These are phyloP conservation scores for Ustilago sp. DNA, from an alignment of 1,284 basidiomycete genomes.

Conservation along the genomic window DNA sequence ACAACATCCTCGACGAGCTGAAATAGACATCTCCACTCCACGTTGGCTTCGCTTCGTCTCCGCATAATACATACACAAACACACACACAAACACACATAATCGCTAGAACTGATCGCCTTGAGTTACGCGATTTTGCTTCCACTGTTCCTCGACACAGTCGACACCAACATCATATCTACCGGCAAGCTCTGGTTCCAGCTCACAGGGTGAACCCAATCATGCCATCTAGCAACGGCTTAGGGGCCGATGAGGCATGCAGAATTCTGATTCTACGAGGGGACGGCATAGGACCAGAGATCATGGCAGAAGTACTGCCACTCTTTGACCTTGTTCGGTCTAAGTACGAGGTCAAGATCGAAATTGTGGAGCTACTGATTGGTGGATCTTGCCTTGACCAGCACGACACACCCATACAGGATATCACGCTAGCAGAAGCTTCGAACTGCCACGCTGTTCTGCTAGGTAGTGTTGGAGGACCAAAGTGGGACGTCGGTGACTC, in stretches of 20 bases:
- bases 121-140: no score
- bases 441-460: slow-evolving; percentile 61
- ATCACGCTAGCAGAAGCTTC: slow-evolving; percentile 84
- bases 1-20: no score
- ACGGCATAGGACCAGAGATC: slow-evolving; percentile 97
- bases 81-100: no score
- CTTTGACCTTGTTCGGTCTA: slow-evolving; percentile 79
- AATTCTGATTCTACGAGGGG: slow-evolving; percentile 88
- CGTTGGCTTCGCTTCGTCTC: no score
- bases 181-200: no score
- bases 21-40: no score
- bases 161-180: no score
- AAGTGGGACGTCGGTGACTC: slow-evolving; percentile 86
- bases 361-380: slow-evolving; percentile 27
- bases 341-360: slow-evolving; percentile 77
- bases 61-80: no score
- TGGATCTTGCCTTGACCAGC: slow-evolving; percentile 36
- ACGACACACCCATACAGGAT: slow-evolving; percentile 69
- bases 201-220: no score
- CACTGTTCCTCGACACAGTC: no score
- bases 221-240: neutral
- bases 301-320: slow-evolving; percentile 86
- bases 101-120: no score
- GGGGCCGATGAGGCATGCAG: slow-evolving; percentile 70
- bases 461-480: slow-evolving; percentile 94